Evolutionary conservation across 2,329 filamentous ascomycete genomes (phyloP).

Genomic region (Ophiostoma triangulosporum): DNA sequence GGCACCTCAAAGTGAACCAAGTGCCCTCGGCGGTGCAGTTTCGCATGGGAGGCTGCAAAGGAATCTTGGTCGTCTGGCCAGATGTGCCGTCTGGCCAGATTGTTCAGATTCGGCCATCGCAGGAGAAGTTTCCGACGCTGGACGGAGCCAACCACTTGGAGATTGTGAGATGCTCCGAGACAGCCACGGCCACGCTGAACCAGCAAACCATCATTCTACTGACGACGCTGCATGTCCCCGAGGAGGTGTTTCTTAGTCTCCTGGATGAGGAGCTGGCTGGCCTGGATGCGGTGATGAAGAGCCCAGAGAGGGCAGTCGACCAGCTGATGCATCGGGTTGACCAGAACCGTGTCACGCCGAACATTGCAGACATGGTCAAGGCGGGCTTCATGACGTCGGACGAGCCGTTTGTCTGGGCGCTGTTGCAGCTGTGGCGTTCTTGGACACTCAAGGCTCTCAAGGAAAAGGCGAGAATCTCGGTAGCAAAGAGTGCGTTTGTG

Average conservation of each 20-base stretch:
- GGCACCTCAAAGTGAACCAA: slow-evolving; percentile 50
- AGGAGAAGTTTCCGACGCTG: slow-evolving; percentile 65
- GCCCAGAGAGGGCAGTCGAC: slow-evolving; percentile 48
- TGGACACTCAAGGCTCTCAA: slow-evolving; percentile 86
- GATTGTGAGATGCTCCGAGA: slow-evolving; percentile 69
- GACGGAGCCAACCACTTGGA: slow-evolving; percentile 56
- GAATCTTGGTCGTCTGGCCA: slow-evolving; percentile 66
- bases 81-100: slow-evolving; percentile 43
- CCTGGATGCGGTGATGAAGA: slow-evolving; percentile 56
- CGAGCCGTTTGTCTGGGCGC: slow-evolving; percentile 72
- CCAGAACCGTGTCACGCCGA: slow-evolving; percentile 66
- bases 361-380: slow-evolving; percentile 60
- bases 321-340: slow-evolving; percentile 68
- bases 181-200: slow-evolving; percentile 69
- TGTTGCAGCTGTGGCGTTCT: slow-evolving; percentile 72
- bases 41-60: slow-evolving; percentile 83
- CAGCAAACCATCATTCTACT: slow-evolving; percentile 83
- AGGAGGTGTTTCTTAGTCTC: slow-evolving; percentile 52
- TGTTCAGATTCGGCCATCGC: slow-evolving; percentile 69
- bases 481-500: slow-evolving; percentile 75
- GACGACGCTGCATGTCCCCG: slow-evolving; percentile 58
- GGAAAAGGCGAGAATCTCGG: slow-evolving; percentile 75
- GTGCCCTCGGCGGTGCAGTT: slow-evolving; percentile 82
- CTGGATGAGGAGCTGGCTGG: slow-evolving; percentile 52
- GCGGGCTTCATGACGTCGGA: slow-evolving; percentile 60